Percentiles rank a stretch among this genome's conserved stretches.
These are phyloP conservation scores for Rhynchospora tenuis DNA, from an alignment of 176 grass and related monocot genomes.

Conservation along the genomic window DNA sequence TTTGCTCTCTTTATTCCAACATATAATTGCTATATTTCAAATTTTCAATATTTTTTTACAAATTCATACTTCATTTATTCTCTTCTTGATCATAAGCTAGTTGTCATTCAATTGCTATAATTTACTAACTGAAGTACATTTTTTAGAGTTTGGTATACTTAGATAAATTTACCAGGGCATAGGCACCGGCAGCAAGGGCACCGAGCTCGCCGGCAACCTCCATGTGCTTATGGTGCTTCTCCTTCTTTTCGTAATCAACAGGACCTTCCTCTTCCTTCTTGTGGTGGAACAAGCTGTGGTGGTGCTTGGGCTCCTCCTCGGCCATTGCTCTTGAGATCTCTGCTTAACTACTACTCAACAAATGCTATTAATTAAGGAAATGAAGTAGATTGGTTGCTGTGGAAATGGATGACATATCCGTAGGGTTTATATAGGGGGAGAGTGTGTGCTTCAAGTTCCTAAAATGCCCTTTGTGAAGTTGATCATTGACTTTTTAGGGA, in stretches of 20 bases:
- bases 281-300: slow-evolving; percentile 65
- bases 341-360: neutral
- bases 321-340: slow-evolving; percentile 22
- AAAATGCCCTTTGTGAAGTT: neutral
- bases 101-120: neutral
- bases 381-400: neutral
- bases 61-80: neutral
- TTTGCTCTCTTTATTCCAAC: too few species aligned
- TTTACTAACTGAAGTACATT: neutral
- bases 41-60: neutral
- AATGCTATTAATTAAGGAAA: neutral
- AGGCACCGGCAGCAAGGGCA: slow-evolving; percentile 51
- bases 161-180: slow-evolving; percentile 37
- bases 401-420: neutral
- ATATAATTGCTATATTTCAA: neutral
- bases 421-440: neutral
- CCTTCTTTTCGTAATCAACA: slow-evolving; percentile 55
- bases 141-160: neutral
- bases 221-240: slow-evolving; percentile 71
- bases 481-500: too few species aligned
- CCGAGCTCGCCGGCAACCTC: slow-evolving; percentile 49
- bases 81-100: neutral
- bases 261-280: slow-evolving; percentile 30
- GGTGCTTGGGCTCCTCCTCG: slow-evolving; percentile 46
- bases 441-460: neutral